Evolutionary conservation across 106 monocot genomes (phyloP).

Genomic region (Dioscorea zingiberensis): DNA sequence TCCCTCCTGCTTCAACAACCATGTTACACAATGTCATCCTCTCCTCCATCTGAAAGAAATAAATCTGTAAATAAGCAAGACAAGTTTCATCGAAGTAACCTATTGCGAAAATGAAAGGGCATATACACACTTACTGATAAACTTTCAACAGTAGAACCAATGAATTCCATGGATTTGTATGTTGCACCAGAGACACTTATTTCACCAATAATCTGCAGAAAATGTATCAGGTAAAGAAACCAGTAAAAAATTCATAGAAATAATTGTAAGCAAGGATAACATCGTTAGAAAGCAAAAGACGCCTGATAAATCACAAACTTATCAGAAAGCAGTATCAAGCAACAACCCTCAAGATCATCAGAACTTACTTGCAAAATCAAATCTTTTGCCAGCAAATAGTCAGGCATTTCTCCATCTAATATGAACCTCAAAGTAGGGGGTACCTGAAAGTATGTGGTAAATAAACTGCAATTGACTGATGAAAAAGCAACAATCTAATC

Average conservation of each 20-base stretch:
- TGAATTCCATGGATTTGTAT: constrained; percentile 95
- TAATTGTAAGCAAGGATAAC: too few relatives aligned
- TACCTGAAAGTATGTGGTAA: constrained; percentile 44
- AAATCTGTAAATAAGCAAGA: constrained; percentile 1
- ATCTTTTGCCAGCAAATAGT: constrained; percentile 91
- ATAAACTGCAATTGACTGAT: neutral
- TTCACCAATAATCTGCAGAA: constrained; percentile 92
- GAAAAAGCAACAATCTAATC: neutral
- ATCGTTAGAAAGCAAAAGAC: too few relatives aligned
- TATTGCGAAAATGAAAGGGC: neutral
- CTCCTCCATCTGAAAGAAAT: constrained; percentile 79
- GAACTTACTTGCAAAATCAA: constrained; percentile 87
- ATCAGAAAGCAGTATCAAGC: too few relatives aligned
- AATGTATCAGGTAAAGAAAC: too few relatives aligned
- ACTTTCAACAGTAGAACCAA: constrained; percentile 82
- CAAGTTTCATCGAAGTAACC: neutral
- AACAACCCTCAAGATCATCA: too few relatives aligned
- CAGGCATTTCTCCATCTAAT: constrained; percentile 96
- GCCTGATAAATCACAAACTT: too few relatives aligned
- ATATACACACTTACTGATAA: constrained; percentile 45
- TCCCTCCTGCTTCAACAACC: constrained; percentile 97
- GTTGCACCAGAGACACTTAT: constrained; percentile 92
- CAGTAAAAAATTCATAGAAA: too few relatives aligned
- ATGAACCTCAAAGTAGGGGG: constrained; percentile 91
- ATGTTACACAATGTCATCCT: constrained; percentile 98